A percentile compares a stretch with the other conserved stretches of the same genome.
Evolutionary conservation across 306 rosid species (phyloP).

Genomic region (Geum urbanum): DNA sequence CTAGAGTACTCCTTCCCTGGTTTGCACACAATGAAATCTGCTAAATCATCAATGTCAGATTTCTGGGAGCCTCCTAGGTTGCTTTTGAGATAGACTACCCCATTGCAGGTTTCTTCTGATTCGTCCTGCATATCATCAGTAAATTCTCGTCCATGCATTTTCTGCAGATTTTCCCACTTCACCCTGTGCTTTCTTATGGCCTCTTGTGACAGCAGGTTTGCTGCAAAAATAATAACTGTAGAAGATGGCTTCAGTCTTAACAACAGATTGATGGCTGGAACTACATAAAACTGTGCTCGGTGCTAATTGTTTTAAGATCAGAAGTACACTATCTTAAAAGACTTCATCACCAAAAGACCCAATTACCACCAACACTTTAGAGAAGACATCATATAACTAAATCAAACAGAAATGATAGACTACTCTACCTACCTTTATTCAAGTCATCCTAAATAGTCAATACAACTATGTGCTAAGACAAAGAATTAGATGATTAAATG

Average conservation of each 20-base stretch:
- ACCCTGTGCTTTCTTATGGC: constrained; percentile 13
- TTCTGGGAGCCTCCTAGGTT: constrained; percentile 12
- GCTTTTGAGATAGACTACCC: constrained; percentile 51
- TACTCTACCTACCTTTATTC: background rate
- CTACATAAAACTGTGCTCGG: background rate
- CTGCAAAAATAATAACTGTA: constrained; percentile 17
- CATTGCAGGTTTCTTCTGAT: constrained; percentile 46
- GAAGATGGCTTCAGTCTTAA: constrained; percentile 17
- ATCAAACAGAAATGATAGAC: background rate
- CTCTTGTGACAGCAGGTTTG: constrained; percentile 3
- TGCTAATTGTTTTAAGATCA: background rate
- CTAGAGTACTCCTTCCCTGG: constrained; percentile 49
- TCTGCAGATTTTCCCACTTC: constrained; percentile 11
- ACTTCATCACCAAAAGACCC: background rate
- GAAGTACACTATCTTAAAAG: constrained; percentile 1
- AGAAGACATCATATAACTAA: background rate
- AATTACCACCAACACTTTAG: background rate
- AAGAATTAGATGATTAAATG: too few species aligned
- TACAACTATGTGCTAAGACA: background rate
- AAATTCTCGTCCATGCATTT: constrained; percentile 21
- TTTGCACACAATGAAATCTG: constrained; percentile 56
- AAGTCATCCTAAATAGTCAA: background rate
- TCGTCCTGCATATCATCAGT: constrained; percentile 26
- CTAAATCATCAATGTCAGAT: constrained; percentile 51
- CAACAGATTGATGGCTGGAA: constrained; percentile 6